Evolutionary conservation across 768 basidiomycete species (phyloP).

Genomic region (Favolaschia claudopus): DNA sequence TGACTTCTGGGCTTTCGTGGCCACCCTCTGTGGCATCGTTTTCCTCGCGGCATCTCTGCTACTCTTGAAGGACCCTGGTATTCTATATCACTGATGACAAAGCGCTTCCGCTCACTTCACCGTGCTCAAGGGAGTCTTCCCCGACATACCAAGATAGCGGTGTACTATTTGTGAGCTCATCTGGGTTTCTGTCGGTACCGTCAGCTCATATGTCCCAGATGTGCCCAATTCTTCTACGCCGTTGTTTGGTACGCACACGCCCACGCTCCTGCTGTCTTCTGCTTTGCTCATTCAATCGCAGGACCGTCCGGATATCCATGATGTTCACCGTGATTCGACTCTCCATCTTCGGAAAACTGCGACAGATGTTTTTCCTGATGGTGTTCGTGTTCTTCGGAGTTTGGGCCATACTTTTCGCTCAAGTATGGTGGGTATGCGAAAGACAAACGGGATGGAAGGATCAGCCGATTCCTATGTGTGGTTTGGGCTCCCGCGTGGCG

Average conservation of each 20-base stretch:
- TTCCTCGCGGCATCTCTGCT: background rate
- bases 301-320: conserved; percentile 49
- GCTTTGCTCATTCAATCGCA: conserved; percentile 3
- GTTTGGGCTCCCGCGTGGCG: conserved; percentile 47
- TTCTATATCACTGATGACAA: too few relatives aligned
- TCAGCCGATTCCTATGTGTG: conserved; percentile 42
- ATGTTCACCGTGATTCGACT: conserved; percentile 52
- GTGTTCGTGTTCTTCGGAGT: conserved; percentile 31
- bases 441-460: conserved; percentile 33
- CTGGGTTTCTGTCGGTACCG: background rate
- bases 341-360: conserved; percentile 30
- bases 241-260: conserved; percentile 31
- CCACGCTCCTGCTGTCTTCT: background rate
- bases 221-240: conserved; percentile 31
- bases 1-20: conserved; percentile 3
- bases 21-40: background rate
- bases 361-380: conserved; percentile 31
- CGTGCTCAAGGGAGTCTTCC: background rate
- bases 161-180: background rate
- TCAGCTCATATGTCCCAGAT: background rate
- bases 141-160: background rate
- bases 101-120: too few relatives aligned
- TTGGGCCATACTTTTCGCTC: conserved; percentile 43
- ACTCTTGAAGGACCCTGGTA: background rate
- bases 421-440: conserved; percentile 45